Percentiles rank a stretch among this genome's conserved stretches.
Evolutionary conservation across 306 rosid genomes (phyloP).

Genomic region (Citrullus amarus): DNA sequence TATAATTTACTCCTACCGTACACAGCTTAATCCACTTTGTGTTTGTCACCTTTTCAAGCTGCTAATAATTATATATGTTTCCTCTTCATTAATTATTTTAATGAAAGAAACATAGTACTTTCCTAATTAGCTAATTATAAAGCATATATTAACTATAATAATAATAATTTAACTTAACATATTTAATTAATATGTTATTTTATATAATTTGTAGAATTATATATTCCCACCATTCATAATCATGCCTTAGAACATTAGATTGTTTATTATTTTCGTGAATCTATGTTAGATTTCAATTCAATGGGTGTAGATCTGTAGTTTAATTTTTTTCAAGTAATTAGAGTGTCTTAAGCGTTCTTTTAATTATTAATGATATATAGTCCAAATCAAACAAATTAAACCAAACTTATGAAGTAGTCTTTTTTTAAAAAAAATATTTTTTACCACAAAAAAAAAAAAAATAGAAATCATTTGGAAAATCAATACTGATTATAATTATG

Average conservation of each 20-base stretch:
- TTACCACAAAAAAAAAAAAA: too few relatives aligned
- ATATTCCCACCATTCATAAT: conserved; percentile 1
- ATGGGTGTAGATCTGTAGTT: not conserved
- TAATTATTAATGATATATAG: too few relatives aligned
- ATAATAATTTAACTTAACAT: not conserved
- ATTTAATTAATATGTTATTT: not conserved
- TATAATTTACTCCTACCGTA: conserved; percentile 2
- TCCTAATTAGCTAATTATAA: not conserved
- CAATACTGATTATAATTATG: too few relatives aligned
- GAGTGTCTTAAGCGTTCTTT: too few relatives aligned
- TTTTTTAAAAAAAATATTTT: too few relatives aligned
- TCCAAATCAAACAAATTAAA: not conserved
- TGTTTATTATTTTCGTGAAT: not conserved
- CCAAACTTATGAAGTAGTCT: not conserved
- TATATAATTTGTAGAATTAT: not conserved
- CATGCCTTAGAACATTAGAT: not conserved
- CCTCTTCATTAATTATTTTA: not conserved
- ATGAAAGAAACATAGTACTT: conserved; percentile 3
- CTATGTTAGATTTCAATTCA: not conserved
- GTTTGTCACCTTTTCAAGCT: conserved; percentile 1
- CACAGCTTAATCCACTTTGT: conserved; percentile 9
- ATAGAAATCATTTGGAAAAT: too few relatives aligned
- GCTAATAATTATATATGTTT: not conserved
- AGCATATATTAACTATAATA: not conserved
- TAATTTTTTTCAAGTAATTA: too few relatives aligned